Percentiles rank a stretch among this genome's conserved stretches.
Conservation (phyloP, 176 grass and related monocot genomes). For the Musa itinerans region DNA sequence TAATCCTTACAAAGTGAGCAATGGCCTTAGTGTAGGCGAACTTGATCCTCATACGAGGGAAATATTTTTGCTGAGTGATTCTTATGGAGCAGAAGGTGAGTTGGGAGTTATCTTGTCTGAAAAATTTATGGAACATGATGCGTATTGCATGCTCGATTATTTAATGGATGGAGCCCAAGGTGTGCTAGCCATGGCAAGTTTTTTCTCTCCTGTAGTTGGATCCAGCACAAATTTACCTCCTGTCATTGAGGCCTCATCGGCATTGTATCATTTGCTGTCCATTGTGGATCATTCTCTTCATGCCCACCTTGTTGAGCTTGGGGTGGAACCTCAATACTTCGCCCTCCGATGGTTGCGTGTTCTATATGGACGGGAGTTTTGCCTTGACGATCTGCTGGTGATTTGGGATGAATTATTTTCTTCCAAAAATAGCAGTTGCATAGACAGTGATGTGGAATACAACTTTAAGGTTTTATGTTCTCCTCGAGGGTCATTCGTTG, state of each 20-base stretch:
- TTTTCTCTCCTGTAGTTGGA: slow-evolving; percentile 54
- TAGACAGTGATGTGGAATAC: slow-evolving; percentile 37
- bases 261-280: slow-evolving; percentile 84
- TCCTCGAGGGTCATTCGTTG: slow-evolving; percentile 77
- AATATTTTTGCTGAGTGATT: slow-evolving; percentile 76
- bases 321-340: slow-evolving; percentile 93
- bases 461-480: slow-evolving; percentile 70
- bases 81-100: slow-evolving; percentile 94
- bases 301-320: slow-evolving; percentile 79
- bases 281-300: slow-evolving; percentile 76
- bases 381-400: slow-evolving; percentile 56
- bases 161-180: slow-evolving; percentile 67
- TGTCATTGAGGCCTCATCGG: slow-evolving; percentile 85
- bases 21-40: slow-evolving; percentile 47
- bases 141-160: slow-evolving; percentile 83
- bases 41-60: slow-evolving; percentile 67
- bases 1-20: slow-evolving; percentile 30
- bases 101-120: slow-evolving; percentile 85
- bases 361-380: slow-evolving; percentile 84
- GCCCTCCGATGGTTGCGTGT: slow-evolving; percentile 96
- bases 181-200: slow-evolving; percentile 68
- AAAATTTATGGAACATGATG: slow-evolving; percentile 98
- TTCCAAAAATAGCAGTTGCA: slow-evolving; percentile 47
- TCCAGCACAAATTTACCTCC: slow-evolving; percentile 50
- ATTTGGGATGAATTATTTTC: slow-evolving; percentile 85